A percentile compares a stretch with the other conserved stretches of the same genome.
Evolutionary conservation across 2,329 filamentous ascomycete species (phyloP).

Genomic region (Alternaria atra): DNA sequence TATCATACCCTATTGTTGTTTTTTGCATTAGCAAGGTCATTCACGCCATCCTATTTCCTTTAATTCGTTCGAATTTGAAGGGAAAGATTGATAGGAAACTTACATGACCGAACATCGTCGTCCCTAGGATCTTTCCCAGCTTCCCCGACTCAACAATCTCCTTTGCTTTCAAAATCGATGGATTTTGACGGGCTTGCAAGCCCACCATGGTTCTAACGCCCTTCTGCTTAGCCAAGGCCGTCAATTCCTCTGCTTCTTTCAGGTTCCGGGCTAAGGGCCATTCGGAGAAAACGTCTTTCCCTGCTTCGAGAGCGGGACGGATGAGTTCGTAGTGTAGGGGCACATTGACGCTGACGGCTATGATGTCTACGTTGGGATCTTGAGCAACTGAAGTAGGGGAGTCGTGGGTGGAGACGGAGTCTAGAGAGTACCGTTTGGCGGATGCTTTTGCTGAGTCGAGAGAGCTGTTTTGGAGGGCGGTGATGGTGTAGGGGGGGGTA

Average conservation of each 20-base stretch:
- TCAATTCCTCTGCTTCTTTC: constrained; percentile 55
- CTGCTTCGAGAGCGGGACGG: constrained; percentile 54
- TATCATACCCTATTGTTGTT: constrained; percentile 23
- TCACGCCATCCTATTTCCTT: neutral
- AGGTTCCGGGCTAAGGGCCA: constrained; percentile 59
- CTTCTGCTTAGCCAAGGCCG: constrained; percentile 52
- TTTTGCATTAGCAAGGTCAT: neutral
- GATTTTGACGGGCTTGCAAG: constrained; percentile 57
- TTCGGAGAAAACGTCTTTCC: constrained; percentile 59
- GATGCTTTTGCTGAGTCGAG: constrained; percentile 43
- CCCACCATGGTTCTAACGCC: constrained; percentile 58
- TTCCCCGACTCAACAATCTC: constrained; percentile 54
- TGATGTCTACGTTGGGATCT: constrained; percentile 59
- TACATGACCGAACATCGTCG: constrained; percentile 41
- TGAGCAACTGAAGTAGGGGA: constrained; percentile 55
- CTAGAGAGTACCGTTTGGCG: constrained; percentile 53
- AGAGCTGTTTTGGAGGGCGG: constrained; percentile 61
- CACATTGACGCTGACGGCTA: constrained; percentile 58
- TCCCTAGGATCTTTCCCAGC: constrained; percentile 56
- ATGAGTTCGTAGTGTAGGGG: constrained; percentile 55
- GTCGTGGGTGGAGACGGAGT: constrained; percentile 54
- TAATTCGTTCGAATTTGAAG: neutral
- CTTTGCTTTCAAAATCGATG: constrained; percentile 54
- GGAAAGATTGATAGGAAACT: neutral
- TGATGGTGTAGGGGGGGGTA: constrained; percentile 55